Conservation (phyloP, 176 grass and related monocot species). For the Tillandsia leiboldiana region DNA sequence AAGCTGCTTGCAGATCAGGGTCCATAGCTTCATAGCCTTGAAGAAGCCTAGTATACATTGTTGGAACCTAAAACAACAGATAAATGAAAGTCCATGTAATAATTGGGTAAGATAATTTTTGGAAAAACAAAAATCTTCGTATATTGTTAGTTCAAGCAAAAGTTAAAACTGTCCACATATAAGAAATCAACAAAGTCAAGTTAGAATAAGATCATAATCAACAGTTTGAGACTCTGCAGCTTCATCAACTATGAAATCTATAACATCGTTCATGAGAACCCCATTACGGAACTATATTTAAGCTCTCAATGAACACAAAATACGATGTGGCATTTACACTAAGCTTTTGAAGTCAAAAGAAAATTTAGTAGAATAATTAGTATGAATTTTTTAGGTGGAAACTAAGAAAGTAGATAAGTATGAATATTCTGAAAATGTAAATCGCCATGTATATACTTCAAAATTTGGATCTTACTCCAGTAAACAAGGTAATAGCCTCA, state of each 20-base stretch:
- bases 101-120: constrained; percentile 4
- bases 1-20: constrained; percentile 52
- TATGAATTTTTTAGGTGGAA: background rate
- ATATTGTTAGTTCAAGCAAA: background rate
- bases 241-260: background rate
- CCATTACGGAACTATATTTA: too few species aligned
- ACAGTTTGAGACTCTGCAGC: too few species aligned
- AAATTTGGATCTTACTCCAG: constrained; percentile 49
- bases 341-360: too few species aligned
- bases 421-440: background rate
- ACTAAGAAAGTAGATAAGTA: background rate
- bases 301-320: too few species aligned
- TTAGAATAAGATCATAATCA: too few species aligned
- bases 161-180: background rate
- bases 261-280: too few species aligned
- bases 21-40: constrained; percentile 89
- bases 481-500: constrained; percentile 84
- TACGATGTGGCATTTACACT: too few species aligned
- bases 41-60: constrained; percentile 80
- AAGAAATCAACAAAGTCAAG: too few species aligned
- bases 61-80: constrained; percentile 64
- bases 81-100: constrained; percentile 18
- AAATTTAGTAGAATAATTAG: background rate
- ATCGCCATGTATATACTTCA: background rate
- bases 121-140: background rate